These are phyloP conservation scores for Candida sojae DNA, from an alignment of 1,139 yeast species.

Conservation along the genomic window DNA sequence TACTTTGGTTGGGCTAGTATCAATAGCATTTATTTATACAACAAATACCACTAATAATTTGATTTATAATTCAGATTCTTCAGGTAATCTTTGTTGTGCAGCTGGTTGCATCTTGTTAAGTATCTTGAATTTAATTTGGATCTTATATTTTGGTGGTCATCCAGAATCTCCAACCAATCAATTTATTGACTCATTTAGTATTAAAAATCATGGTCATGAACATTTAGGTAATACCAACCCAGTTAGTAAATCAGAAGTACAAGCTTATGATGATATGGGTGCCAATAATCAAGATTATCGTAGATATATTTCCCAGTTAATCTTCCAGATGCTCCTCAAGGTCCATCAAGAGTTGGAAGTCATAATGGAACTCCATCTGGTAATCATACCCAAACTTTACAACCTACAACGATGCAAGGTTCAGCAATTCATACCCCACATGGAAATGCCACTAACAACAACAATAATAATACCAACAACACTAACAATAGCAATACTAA, in stretches of 20 bases:
- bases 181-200: constrained; percentile 75
- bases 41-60: constrained; percentile 81
- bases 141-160: constrained; percentile 83
- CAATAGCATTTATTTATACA: constrained; percentile 75
- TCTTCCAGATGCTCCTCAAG: constrained; percentile 16
- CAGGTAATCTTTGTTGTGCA: constrained; percentile 79
- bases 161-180: constrained; percentile 79
- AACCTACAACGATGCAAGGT: neutral
- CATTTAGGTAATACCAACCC: constrained; percentile 12
- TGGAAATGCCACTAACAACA: neutral
- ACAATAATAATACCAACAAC: neutral
- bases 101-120: constrained; percentile 88
- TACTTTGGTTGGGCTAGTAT: constrained; percentile 56
- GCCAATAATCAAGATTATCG: constrained; percentile 32
- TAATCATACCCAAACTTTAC: neutral
- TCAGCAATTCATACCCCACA: constrained; percentile 16
- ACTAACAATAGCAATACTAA: constrained; percentile 12
- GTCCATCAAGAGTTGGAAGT: constrained; percentile 3
- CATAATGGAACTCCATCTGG: constrained; percentile 21
- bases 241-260: constrained; percentile 8
- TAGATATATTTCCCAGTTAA: constrained; percentile 24
- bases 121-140: constrained; percentile 79
- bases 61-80: constrained; percentile 64
- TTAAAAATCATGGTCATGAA: constrained; percentile 32
- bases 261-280: constrained; percentile 24